These are phyloP conservation scores for Parathielavia hyrcaniae DNA, from an alignment of 495 filamentous ascomycete genomes.

Conservation along the genomic window DNA sequence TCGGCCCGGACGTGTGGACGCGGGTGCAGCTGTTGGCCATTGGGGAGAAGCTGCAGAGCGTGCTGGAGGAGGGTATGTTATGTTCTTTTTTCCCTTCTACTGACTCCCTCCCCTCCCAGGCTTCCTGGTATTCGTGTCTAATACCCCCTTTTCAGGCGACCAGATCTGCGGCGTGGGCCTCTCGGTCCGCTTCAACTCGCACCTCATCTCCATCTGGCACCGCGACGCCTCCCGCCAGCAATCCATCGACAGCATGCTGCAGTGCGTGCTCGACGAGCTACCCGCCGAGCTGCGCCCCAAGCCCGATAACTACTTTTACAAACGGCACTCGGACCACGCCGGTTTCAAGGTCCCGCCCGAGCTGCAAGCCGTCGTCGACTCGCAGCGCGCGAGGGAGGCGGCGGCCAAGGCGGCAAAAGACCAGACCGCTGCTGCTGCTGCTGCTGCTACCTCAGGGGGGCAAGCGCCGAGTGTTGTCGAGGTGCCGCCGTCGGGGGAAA, in stretches of 20 bases:
- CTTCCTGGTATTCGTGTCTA: neutral
- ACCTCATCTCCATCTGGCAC: constrained; percentile 84
- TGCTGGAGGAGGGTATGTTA: constrained; percentile 56
- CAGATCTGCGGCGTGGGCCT: constrained; percentile 71
- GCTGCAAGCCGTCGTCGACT: constrained; percentile 45
- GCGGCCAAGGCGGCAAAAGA: constrained; percentile 25
- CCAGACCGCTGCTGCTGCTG: constrained; percentile 3
- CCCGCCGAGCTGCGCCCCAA: constrained; percentile 61
- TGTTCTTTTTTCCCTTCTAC: neutral
- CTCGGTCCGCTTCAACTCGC: constrained; percentile 66
- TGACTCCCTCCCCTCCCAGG: constrained; percentile 2
- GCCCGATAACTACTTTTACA: constrained; percentile 63
- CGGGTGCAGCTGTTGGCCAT: constrained; percentile 74
- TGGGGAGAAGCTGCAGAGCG: constrained; percentile 75
- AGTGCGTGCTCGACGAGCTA: constrained; percentile 61
- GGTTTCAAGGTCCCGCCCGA: constrained; percentile 51
- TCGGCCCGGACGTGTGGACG: constrained; percentile 70
- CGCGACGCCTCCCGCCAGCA: constrained; percentile 66
- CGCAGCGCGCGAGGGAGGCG: constrained; percentile 41
- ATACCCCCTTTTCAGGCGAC: constrained; percentile 49
- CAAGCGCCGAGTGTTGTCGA: constrained; percentile 13
- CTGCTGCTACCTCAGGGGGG: neutral
- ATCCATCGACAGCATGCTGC: constrained; percentile 64
- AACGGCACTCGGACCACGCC: constrained; percentile 52
- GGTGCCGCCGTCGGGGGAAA: constrained; percentile 16